Conservation (phyloP, 192 early-diverging fungal genomes). For the Mortierella hygrophila region DNA sequence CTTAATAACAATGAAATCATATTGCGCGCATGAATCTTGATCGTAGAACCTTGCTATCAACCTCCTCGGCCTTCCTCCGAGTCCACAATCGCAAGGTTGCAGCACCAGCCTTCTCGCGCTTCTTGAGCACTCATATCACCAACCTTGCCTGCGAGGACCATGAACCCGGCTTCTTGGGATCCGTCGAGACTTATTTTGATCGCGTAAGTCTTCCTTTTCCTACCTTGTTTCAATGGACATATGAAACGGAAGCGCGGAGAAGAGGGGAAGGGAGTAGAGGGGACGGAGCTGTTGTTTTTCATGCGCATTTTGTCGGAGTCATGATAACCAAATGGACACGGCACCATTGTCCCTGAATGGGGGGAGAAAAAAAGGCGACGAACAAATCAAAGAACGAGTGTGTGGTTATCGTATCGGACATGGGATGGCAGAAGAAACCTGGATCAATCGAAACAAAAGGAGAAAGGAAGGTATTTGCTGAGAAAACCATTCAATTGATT, state of each 20-base stretch:
- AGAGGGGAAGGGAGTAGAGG: background rate
- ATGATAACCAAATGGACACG: no score
- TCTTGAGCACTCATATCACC: conserved; percentile 60
- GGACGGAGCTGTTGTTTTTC: background rate
- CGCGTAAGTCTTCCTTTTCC: conserved; percentile 29
- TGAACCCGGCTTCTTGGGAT: conserved; percentile 79
- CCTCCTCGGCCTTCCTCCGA: background rate
- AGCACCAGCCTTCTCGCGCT: conserved; percentile 28
- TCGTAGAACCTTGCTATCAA: background rate
- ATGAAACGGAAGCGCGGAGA: background rate
- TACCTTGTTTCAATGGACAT: background rate
- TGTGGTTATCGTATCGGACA: background rate
- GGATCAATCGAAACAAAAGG: background rate
- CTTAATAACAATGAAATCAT: background rate
- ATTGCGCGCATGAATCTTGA: background rate
- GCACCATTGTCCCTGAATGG: background rate
- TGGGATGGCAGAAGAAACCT: background rate
- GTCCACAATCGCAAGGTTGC: background rate
- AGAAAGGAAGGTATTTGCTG: background rate
- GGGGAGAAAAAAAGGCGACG: background rate
- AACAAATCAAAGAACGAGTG: background rate
- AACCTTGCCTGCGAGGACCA: conserved; percentile 70
- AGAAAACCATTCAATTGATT: background rate
- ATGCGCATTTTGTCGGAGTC: no score
- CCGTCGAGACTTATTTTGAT: conserved; percentile 81